These are phyloP conservation scores for Cercospora citrullina DNA, from an alignment of 2,329 filamentous ascomycete genomes.

Conservation along the genomic window DNA sequence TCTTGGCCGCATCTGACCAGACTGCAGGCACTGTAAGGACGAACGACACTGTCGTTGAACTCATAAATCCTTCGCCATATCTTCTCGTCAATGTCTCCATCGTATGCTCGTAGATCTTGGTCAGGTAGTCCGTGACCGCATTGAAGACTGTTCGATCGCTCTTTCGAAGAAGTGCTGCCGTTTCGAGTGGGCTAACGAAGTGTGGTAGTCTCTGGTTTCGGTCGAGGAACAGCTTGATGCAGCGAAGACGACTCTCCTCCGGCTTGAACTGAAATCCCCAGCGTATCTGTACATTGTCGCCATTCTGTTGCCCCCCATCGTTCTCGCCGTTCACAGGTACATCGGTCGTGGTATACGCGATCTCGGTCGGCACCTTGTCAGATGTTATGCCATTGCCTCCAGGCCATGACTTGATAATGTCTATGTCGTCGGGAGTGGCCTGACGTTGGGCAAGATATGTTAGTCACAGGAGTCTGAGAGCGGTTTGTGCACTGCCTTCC, in stretches of 20 bases:
- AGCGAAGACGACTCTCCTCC: constrained; percentile 72
- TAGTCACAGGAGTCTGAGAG: not conserved
- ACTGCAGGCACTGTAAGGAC: constrained; percentile 80
- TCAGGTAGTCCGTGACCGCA: constrained; percentile 76
- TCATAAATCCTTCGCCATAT: constrained; percentile 78
- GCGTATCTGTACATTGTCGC: constrained; percentile 48
- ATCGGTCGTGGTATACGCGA: constrained; percentile 60
- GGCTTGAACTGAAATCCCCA: constrained; percentile 85
- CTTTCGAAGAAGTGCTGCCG: constrained; percentile 71
- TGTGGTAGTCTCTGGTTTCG: constrained; percentile 77
- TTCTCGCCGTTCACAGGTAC: not conserved
- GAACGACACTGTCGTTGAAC: constrained; percentile 72
- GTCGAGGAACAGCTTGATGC: constrained; percentile 83
- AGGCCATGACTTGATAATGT: constrained; percentile 82
- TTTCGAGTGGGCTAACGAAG: constrained; percentile 76
- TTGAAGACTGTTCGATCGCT: constrained; percentile 66
- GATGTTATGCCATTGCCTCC: constrained; percentile 84
- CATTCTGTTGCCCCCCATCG: constrained; percentile 1
- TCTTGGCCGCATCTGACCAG: constrained; percentile 84
- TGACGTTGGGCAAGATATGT: not conserved
- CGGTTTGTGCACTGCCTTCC: not conserved
- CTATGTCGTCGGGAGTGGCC: constrained; percentile 70
- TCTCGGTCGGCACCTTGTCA: constrained; percentile 81
- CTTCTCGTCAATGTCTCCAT: constrained; percentile 73
- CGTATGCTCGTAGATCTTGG: constrained; percentile 72